Percentiles rank a stretch among this genome's conserved stretches.
Evolutionary conservation across 164 flowering plant genomes (phyloP).

Genomic region (Vitis amurensis): DNA sequence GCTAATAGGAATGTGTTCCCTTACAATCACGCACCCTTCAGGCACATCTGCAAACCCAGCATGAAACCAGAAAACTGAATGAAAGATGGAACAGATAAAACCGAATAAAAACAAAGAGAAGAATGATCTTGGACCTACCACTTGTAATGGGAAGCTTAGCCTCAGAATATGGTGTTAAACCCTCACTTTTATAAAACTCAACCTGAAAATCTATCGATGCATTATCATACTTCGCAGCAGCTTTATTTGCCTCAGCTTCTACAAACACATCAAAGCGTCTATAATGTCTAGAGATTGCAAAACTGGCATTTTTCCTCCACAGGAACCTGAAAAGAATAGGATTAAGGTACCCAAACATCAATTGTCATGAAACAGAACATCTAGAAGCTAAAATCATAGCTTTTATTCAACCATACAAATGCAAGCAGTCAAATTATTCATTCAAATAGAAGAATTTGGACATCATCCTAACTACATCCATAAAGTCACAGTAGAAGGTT

Average conservation of each 20-base stretch:
- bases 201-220: constrained; percentile 83
- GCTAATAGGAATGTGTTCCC: constrained; percentile 86
- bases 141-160: constrained; percentile 94
- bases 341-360: not conserved
- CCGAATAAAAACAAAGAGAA: not conserved
- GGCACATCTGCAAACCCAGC: constrained; percentile 76
- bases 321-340: constrained; percentile 59
- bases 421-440: too few relatives aligned
- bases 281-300: constrained; percentile 95
- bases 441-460: too few relatives aligned
- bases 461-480: too few relatives aligned
- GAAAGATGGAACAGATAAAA: constrained; percentile 1
- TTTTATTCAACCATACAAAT: too few relatives aligned
- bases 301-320: constrained; percentile 80
- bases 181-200: constrained; percentile 80
- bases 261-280: constrained; percentile 87
- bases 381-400: not conserved
- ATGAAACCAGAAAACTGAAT: constrained; percentile 6
- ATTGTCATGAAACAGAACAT: too few relatives aligned
- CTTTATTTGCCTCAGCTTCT: constrained; percentile 97
- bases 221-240: constrained; percentile 88
- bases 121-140: constrained; percentile 46
- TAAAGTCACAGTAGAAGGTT: too few relatives aligned
- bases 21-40: constrained; percentile 90
- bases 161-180: constrained; percentile 76